Conservation (phyloP, 2,329 filamentous ascomycete genomes). For the Penicillium nordicum region DNA sequence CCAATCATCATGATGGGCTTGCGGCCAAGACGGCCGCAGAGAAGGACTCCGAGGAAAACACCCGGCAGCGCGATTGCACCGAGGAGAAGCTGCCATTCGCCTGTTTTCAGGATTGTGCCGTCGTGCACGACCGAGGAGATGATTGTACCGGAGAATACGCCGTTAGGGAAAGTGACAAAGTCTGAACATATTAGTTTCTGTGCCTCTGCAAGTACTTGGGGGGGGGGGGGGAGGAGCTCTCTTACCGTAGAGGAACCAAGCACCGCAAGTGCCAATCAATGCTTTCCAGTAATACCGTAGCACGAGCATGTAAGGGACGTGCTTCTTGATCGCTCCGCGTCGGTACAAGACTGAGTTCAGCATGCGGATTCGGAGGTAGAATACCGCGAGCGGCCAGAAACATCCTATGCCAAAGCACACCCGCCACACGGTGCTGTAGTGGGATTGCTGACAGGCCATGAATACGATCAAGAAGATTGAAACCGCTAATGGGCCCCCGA, state of each 20-base stretch:
- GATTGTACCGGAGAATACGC: constrained; percentile 48
- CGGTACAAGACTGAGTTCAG: constrained; percentile 52
- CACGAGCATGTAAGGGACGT: constrained; percentile 51
- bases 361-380: constrained; percentile 56
- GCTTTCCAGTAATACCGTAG: constrained; percentile 55
- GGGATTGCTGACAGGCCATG: constrained; percentile 33
- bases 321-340: constrained; percentile 52
- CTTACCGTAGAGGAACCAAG: constrained; percentile 53
- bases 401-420: constrained; percentile 51
- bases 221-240: no score
- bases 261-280: constrained; percentile 52
- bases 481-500: constrained; percentile 44
- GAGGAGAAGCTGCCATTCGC: constrained; percentile 49
- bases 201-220: no score
- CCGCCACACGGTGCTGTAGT: constrained; percentile 47
- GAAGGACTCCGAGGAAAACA: constrained; percentile 49
- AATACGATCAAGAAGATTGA: constrained; percentile 49
- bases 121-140: constrained; percentile 40
- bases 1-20: constrained; percentile 52
- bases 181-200: constrained; percentile 10
- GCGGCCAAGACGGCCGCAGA: constrained; percentile 50
- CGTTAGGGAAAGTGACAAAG: constrained; percentile 48
- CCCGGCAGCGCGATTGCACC: constrained; percentile 46
- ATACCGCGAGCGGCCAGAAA: constrained; percentile 51
- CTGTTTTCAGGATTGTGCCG: constrained; percentile 43